A percentile compares a stretch with the other conserved stretches of the same genome.
phyloP scores from a whole-genome alignment of 441 rosid species.

The Arabidopsis lyrata region DNA sequence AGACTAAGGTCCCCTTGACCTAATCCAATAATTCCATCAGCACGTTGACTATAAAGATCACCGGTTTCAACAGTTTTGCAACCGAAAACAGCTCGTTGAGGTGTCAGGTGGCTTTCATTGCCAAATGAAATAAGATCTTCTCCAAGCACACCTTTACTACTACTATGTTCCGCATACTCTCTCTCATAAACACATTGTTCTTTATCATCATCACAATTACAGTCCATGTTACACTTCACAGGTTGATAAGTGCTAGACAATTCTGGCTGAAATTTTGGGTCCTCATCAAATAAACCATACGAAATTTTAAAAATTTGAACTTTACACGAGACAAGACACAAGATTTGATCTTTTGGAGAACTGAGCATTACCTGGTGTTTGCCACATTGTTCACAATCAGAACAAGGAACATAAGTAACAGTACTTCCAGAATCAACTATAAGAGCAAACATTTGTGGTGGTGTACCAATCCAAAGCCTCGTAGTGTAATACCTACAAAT shows the following conservation, averaged over 20 bases:
- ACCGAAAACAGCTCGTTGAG: conserved; percentile 88
- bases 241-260: conserved; percentile 78
- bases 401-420: conserved; percentile 92
- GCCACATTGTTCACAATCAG: conserved; percentile 85
- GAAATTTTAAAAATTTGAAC: not conserved
- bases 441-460: conserved; percentile 92
- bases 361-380: conserved; percentile 67
- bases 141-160: conserved; percentile 89
- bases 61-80: conserved; percentile 93
- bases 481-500: conserved; percentile 78
- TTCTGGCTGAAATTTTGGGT: conserved; percentile 87
- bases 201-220: conserved; percentile 70
- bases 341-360: not conserved
- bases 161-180: conserved; percentile 89
- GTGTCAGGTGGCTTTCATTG: conserved; percentile 69
- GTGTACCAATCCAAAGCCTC: conserved; percentile 92
- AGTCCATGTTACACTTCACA: conserved; percentile 77
- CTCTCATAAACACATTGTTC: conserved; percentile 85
- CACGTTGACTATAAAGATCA: conserved; percentile 87
- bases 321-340: not conserved
- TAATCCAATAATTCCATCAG: conserved; percentile 96
- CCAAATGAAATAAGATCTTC: conserved; percentile 89
- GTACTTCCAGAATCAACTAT: conserved; percentile 97
- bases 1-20: conserved; percentile 90
- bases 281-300: conserved; percentile 48